phyloP scores from a whole-genome alignment of 2,329 filamentous ascomycete species.

The Metarhizium brunneum region DNA sequence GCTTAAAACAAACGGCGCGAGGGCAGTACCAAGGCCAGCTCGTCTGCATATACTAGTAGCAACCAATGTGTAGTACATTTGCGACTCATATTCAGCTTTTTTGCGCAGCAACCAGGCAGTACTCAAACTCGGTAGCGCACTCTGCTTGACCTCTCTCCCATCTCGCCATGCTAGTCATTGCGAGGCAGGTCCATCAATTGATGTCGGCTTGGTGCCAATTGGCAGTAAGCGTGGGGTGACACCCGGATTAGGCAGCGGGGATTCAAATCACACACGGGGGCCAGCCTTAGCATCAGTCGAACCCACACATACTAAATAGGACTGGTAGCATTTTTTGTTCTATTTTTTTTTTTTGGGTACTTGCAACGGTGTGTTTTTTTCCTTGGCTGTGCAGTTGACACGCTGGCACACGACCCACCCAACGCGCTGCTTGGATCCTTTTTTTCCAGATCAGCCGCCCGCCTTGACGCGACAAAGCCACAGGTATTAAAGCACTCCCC shows the following conservation, averaged over 20 bases:
- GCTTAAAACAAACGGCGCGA: no score
- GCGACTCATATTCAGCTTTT: no score
- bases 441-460: slow-evolving; percentile 28
- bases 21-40: no score
- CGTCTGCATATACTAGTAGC: no score
- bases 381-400: slow-evolving; percentile 8
- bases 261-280: neutral
- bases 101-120: no score
- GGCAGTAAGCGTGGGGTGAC: neutral
- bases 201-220: neutral
- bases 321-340: neutral
- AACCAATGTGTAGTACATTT: no score
- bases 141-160: no score
- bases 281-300: neutral
- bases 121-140: no score
- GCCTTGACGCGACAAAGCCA: slow-evolving; percentile 17
- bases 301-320: neutral
- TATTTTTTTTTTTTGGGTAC: neutral
- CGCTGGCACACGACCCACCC: slow-evolving; percentile 14
- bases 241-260: neutral
- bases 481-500: slow-evolving; percentile 35
- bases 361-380: neutral
- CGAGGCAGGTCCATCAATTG: no score
- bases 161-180: no score
- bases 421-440: neutral